Percentiles rank a stretch among this genome's conserved stretches.
phyloP scores from a whole-genome alignment of 805 yeast species.

The Metschnikowia cerradonensis region DNA sequence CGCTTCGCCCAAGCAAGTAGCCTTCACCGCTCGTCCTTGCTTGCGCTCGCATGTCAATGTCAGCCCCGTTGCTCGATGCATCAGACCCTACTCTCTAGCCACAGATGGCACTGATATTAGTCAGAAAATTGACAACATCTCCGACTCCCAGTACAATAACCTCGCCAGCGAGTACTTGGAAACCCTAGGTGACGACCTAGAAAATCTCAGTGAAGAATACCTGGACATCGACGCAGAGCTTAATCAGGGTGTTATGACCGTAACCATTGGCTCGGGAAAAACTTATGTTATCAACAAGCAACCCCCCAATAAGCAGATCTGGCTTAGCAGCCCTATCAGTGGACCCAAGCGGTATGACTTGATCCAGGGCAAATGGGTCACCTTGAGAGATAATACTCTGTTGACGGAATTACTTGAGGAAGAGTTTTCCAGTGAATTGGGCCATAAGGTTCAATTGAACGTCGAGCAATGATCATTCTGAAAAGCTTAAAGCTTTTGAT shows the following conservation, averaged over 20 bases:
- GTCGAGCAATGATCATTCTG: slow-evolving; percentile 7
- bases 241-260: slow-evolving; percentile 81
- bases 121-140: slow-evolving; percentile 45
- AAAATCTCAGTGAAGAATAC: slow-evolving; percentile 55
- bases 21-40: not conserved
- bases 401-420: slow-evolving; percentile 32
- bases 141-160: slow-evolving; percentile 55
- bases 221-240: slow-evolving; percentile 74
- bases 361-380: slow-evolving; percentile 71
- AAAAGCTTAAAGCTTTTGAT: not conserved
- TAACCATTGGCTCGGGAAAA: slow-evolving; percentile 68
- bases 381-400: slow-evolving; percentile 56
- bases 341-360: slow-evolving; percentile 82
- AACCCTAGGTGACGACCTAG: slow-evolving; percentile 59
- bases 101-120: slow-evolving; percentile 58
- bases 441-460: slow-evolving; percentile 14
- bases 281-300: slow-evolving; percentile 92
- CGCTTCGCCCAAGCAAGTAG: not conserved
- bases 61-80: not conserved
- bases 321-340: slow-evolving; percentile 90
- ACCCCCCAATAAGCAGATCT: slow-evolving; percentile 95
- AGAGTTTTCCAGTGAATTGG: slow-evolving; percentile 32
- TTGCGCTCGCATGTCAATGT: not conserved
- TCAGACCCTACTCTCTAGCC: slow-evolving; percentile 18
- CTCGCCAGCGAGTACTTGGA: slow-evolving; percentile 70